Evolutionary conservation across 192 early-diverging fungal genomes (phyloP), one percentile per base, ranked within the genome.

Genomic region (Coemansia sp.): DNA sequence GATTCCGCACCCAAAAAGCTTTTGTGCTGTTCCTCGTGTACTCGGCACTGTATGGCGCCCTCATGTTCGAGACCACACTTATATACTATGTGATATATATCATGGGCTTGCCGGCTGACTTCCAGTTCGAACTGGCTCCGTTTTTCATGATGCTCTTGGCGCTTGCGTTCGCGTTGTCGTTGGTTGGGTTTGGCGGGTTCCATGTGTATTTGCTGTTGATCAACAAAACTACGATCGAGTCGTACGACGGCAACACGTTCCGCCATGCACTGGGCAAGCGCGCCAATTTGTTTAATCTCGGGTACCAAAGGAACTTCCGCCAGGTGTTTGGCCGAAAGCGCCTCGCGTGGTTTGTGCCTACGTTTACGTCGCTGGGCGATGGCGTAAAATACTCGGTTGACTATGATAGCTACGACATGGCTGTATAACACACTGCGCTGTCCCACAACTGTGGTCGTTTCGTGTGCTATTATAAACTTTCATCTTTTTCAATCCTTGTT

Each of bases 1-100:
- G 91, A 2, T 86, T 87, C 65, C 84, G 72, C 23, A 93, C 89
- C 59, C 90, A 93, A 57, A 85, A 90, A 57, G 84, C 85, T 21
- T 93, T 93, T 63, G 11, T 91, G 17, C 72, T 93, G 61, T 93
- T 93, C 31, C 28, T 84, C 4, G 21, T 40, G 14, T 80, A 78
- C 58, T 6, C 60, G 9, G 20, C 64, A 6, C 26, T 82, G 1
- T 84, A 84, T 44, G 66, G 69, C 22, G 9, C 28, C 4, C 12
- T 31, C 15, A 31, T 66, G 12, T 49, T 65, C 4, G 34, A 59
- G 14, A 59, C 64, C 0, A 57, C 75, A 10, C 8, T 71, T 4
- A 20, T 65, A 5, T 74, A 64, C 58, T 81, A 68, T 21, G n/a
- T 62, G 20, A 25, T 57, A 2, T 19, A 51, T n/a, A n/a, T 80